These are phyloP conservation scores for Oxyria digyna DNA, from an alignment of 148 eudicot genomes.

Conservation along the genomic window DNA sequence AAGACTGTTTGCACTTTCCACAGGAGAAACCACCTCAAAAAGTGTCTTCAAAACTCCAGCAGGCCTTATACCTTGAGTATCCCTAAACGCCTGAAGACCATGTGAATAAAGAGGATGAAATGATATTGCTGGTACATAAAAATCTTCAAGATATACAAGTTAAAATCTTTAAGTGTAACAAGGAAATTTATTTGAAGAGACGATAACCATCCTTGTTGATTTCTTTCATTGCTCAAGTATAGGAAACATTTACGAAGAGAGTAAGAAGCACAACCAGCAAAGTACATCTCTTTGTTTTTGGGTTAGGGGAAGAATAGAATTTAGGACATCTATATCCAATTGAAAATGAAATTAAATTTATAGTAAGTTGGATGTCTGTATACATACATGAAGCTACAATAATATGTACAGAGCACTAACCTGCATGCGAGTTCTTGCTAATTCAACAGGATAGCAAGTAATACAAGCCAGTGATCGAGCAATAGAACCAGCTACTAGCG, in stretches of 20 bases:
- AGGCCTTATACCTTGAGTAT: slow-evolving; percentile 49
- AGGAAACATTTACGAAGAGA: background rate
- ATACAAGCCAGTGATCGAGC: slow-evolving; percentile 78
- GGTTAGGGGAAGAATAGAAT: background rate
- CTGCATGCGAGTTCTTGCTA: slow-evolving; percentile 97
- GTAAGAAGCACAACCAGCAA: background rate
- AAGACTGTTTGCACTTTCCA: slow-evolving; percentile 29
- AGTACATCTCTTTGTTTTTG: background rate
- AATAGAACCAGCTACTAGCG: slow-evolving; percentile 71
- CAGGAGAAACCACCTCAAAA: slow-evolving; percentile 39
- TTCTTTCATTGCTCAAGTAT: background rate
- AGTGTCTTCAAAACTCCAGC: slow-evolving; percentile 83
- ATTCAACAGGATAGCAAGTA: slow-evolving; percentile 83
- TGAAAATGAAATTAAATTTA: background rate
- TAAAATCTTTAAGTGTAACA: background rate
- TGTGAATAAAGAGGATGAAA: background rate
- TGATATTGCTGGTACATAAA: background rate
- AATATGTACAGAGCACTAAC: slow-evolving; percentile 14
- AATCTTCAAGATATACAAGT: background rate
- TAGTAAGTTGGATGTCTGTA: background rate
- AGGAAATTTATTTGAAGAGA: background rate
- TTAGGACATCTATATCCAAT: background rate
- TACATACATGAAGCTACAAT: background rate
- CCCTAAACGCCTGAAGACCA: slow-evolving; percentile 56
- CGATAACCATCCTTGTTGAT: background rate